Evolutionary conservation across 2,329 filamentous ascomycete species (phyloP), one percentile per base, ranked within the genome.

Genomic region (Fusarium euwallaceae): DNA sequence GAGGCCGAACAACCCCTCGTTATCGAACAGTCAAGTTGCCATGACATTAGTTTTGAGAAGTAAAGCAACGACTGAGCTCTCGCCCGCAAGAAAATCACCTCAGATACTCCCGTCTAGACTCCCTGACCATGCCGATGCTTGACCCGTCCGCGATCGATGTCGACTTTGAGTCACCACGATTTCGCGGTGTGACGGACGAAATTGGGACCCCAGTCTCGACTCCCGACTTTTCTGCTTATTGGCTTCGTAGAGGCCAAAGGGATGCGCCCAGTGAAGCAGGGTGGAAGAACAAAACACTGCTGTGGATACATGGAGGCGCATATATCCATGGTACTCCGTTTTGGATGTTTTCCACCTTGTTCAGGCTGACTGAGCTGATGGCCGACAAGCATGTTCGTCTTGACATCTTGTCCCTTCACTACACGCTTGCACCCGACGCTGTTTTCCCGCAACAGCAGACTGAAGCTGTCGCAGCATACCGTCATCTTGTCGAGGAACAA

Each of bases 291-390:
- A 64, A 64, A n/a, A 64, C 61, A n/a, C 61, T 64, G 8, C 48
- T 64, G 2, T 64, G 61, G 61, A 64, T 64, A 14, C 61, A 64
- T 4, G 61, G 61, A 29, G 61, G 61, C 24, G 61, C 48, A 51
- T 64, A 64, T n/a, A 56, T 27, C 27, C 36, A 32, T 8, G 61
- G 61, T 12, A 64, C 22, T 16, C 61, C 61, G 4, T 64, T 64
- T 24, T 64, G 61, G 61, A 64, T 64, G 61, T 64, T 64, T 58
- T 64, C 61, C 12, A 64, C 61, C 29, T 51, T 64, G 61, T 58
- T 64, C n/a, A 41, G 61, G 20, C 16, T 64, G 27, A 20, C 61
- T 20, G 61, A 64, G 61, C 27, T 64, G 24, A 58, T 58, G 61
- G 20, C 48, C 24, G 61, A 58, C 24, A 53, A 53, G n/a, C 34